Evolutionary conservation across 2,329 filamentous ascomycete genomes (phyloP), one percentile per base, ranked within the genome.

Genomic region (Hyphodiscus sp.): DNA sequence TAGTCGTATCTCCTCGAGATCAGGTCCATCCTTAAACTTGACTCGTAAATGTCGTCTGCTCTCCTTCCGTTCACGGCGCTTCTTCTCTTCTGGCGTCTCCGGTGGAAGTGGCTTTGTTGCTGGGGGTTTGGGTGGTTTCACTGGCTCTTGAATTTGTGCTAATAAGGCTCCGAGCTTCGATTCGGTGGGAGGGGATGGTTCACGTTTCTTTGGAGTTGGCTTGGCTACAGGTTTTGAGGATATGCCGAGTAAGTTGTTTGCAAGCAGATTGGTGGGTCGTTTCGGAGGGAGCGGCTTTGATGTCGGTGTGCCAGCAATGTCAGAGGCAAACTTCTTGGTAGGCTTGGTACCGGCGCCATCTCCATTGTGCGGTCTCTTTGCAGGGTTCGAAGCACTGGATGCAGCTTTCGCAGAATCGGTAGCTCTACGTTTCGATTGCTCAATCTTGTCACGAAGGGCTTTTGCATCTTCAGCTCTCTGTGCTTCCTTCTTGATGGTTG

Each of bases 1-100:
- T 48, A 84, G 73, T 58, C 81, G 80, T 51, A 89, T 74, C 60
- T 87, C 74, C 1, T 83, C 83, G 29, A 92, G 75, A 29, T 82
- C 79, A 18, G 78, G 73, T 48, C 86, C 86, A 0, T 82, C 77
- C 65, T 85, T 87, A 77, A 87, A 92, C 7, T 73, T 78, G 6
- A 92, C 88, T 13, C 83, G 79, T 20, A 91, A 73, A 58, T 86
- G 82, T 38, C 86, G 79, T 47, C 87, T 79, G 54, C 81, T 77
- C 66, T 91, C 86, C 63, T 89, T 91, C 38, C 86, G 81, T 4
- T 89, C 72, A 11, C 88, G 80, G 63, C 82, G 86, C 1, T 76
- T 73, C 61, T 76, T 83, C 65, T 89, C 79, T 62, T 88, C 85
- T 0, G 82, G 73, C 0, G 85, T 89, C 67, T 91, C 87, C 0